Conservation (phyloP, 2,329 filamentous ascomycete genomes). For the Dactylellina sp. region DNA sequence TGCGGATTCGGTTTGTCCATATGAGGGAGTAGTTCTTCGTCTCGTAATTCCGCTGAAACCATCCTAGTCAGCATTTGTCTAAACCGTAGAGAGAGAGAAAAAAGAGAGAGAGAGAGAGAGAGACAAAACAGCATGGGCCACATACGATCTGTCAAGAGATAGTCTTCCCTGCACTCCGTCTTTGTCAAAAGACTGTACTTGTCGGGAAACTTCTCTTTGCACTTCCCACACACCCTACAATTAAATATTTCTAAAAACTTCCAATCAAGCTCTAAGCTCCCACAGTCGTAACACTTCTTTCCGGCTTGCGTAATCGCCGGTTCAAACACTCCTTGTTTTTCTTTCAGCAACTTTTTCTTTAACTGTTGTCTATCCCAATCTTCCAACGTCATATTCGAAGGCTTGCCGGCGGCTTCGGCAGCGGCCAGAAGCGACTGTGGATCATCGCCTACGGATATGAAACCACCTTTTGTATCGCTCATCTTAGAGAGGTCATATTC, state of each 20-base stretch:
- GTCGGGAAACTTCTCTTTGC: slow-evolving; percentile 90
- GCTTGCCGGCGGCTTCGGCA: slow-evolving; percentile 73
- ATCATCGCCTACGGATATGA: slow-evolving; percentile 90
- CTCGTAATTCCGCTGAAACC: slow-evolving; percentile 81
- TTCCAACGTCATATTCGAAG: slow-evolving; percentile 85
- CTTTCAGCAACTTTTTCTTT: slow-evolving; percentile 73
- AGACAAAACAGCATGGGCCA: slow-evolving; percentile 59
- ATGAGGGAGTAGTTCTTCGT: slow-evolving; percentile 85
- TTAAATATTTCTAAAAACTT: slow-evolving; percentile 90
- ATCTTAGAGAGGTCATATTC: slow-evolving; percentile 99
- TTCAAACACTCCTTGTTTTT: slow-evolving; percentile 85
- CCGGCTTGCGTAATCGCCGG: slow-evolving; percentile 78
- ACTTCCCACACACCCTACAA: slow-evolving; percentile 79
- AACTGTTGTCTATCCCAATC: slow-evolving; percentile 92
- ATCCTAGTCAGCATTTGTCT: slow-evolving; percentile 32
- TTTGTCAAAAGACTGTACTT: slow-evolving; percentile 97
- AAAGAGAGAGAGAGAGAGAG: no score
- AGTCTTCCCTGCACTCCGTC: slow-evolving; percentile 95
- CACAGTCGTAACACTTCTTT: slow-evolving; percentile 86
- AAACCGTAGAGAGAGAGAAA: no score
- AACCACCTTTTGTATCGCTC: slow-evolving; percentile 97
- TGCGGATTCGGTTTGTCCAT: slow-evolving; percentile 92
- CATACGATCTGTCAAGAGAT: slow-evolving; percentile 89
- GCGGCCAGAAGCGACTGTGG: slow-evolving; percentile 77
- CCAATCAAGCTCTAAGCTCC: slow-evolving; percentile 87